Evolutionary conservation across 1,139 yeast genomes (phyloP), one percentile per base, ranked within the genome.

Genomic region (Diutina catenulata): DNA sequence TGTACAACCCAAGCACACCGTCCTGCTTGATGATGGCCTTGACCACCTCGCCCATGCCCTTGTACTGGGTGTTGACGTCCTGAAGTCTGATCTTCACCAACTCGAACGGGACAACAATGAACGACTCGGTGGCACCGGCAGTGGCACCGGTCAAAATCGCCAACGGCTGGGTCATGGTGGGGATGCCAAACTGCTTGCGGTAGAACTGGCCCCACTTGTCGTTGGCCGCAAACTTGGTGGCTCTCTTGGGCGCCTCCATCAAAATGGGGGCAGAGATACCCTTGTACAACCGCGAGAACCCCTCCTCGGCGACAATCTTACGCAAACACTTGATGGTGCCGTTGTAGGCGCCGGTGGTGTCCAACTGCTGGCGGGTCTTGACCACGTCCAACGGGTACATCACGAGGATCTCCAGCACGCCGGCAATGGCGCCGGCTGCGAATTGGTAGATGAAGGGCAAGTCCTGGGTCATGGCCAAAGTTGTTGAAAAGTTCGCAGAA

Each of bases 171-270:
- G 70, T 82, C 76, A 83, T 74, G 47, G 72, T 62, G 20, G 68
- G 58, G 38, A 81, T 71, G 36, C 87, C 94, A 58, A 91, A 88
- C 33, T 65, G 54, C 33, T 67, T 67, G 49, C 76, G 74, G 72
- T 88, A 91, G 50, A 88, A 60, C 58, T 82, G 80, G 40, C 95
- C 94, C 83, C 95, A 91, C 59, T 87, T 91, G 57, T 93, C 98
- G 56, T 93, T 91, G 45, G 97, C 96, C 40, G 97, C 97, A 55
- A 91, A 91, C 62, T 91, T 91, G 47, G 95, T 88, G 35, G 98
- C 98, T 67, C 88, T 70, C 70, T 91, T 91, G 45, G 98, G 98
- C n/a, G 98, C 98, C 59, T 91, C 99, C 98, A 91, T 91, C 53
- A 91, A 70, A 50, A 91, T 84, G 36, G 99, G 99, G 14, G 98